Base-by-base conservation (phyloP, 2,329 filamentous ascomycete genomes). In the Ceratocystis cacaofunesta region DNA sequence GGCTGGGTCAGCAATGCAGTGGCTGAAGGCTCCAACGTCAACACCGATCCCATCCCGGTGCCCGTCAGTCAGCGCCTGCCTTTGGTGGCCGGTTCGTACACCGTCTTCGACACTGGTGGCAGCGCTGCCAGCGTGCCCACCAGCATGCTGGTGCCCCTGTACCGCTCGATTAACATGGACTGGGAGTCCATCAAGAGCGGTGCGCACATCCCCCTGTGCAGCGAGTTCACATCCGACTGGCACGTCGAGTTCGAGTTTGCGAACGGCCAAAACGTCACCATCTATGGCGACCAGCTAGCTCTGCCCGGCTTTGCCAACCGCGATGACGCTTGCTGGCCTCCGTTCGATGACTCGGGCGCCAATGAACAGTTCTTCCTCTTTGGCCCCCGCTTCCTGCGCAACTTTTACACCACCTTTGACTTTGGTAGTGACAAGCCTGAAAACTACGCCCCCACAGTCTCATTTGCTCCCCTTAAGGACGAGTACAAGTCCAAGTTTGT, bases 171-270 rank as follows among this genome's bases (percentile, higher is more conserved):
- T 30, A 74, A 74, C 1, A 72, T 73, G 74, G 74, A 75, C 72
- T 74, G 69, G 68, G 73, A 69, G 0, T 71, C 71, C 1, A 72
- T 76, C 62, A 36, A 72, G 7, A 57, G 57, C 0, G 70, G 70
- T 32, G 65, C 73, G 0, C 69, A 72, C 55, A 66, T 75, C 57
- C 74, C 73, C 5, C 66, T 73, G 25, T 76, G 75, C 70, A 70
- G 64, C 68, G 74, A 76, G 44, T 75, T 76, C 66, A 75, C 73
- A 65, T 67, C 72, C 44, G 69, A 71, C 65, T 76, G 75, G 74
- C 72, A 72, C 1, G 44, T 75, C 15, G 68, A 71, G 0, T 70
- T 75, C 30, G 66, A 70, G n/a, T 69, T 74, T 52, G 70, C 70
- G 10, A 69, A 66, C 25, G 69, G 65, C 6, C 70, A 67, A 5